Evolutionary conservation across 495 filamentous ascomycete species (phyloP).

Genomic region (Lophium mytilinum): DNA sequence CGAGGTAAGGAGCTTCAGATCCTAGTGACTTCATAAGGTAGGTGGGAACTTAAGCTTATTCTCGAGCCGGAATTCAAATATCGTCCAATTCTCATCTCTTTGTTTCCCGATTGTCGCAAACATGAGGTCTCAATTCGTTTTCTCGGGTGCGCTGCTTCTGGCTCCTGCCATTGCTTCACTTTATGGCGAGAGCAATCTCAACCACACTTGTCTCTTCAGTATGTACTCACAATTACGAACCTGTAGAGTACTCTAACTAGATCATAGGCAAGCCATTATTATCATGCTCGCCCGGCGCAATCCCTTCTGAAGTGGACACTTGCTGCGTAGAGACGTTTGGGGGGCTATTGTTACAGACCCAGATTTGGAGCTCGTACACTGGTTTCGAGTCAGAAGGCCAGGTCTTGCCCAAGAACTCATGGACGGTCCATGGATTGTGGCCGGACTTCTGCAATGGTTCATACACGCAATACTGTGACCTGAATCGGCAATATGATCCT

Average conservation of each 20-base stretch:
- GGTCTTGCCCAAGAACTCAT: conserved; percentile 38
- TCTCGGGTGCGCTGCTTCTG: background rate
- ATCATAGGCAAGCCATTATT: conserved; percentile 19
- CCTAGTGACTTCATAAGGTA: conserved; percentile 6
- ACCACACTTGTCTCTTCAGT: conserved; percentile 39
- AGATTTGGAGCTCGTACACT: conserved; percentile 48
- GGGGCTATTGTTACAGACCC: conserved; percentile 42
- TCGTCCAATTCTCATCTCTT: background rate
- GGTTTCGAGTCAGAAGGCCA: conserved; percentile 42
- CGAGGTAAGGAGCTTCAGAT: conserved; percentile 18
- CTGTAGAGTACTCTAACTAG: too few relatives aligned
- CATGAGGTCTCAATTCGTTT: background rate
- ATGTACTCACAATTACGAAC: background rate
- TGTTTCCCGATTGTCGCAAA: background rate
- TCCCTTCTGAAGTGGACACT: conserved; percentile 38
- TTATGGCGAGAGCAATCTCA: conserved; percentile 33
- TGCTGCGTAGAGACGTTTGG: conserved; percentile 48
- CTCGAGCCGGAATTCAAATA: background rate
- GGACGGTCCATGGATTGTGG: conserved; percentile 48
- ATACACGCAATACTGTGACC: conserved; percentile 50
- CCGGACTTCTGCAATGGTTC: conserved; percentile 43
- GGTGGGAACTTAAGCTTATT: background rate
- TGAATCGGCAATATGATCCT: conserved; percentile 45
- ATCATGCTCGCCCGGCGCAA: conserved; percentile 40
- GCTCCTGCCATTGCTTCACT: background rate